Evolutionary conservation across 768 basidiomycete genomes (phyloP).

Genomic region (Sporobolomyces phaffii): DNA sequence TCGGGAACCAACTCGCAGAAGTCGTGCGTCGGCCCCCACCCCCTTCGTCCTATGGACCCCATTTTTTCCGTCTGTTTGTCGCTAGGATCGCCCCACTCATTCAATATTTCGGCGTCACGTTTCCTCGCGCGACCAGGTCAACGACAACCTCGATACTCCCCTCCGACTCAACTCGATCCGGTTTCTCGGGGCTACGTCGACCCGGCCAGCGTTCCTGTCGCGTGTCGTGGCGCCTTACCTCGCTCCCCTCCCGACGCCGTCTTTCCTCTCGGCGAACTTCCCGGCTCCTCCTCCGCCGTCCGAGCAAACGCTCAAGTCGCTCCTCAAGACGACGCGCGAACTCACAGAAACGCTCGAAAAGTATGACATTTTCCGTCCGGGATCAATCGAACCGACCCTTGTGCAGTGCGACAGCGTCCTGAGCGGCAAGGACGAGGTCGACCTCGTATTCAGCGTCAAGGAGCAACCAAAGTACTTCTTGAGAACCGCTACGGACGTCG

Average conservation of each 20-base stretch:
- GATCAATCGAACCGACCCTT: conserved; percentile 59
- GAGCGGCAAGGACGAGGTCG: conserved; percentile 60
- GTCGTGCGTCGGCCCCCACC: conserved; percentile 56
- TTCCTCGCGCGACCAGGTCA: conserved; percentile 56
- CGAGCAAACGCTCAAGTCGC: conserved; percentile 55
- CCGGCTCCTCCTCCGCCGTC: conserved; percentile 43
- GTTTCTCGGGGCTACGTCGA: conserved; percentile 67
- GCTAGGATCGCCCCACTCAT: no score
- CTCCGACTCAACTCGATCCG: conserved; percentile 69
- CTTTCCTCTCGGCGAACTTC: conserved; percentile 36
- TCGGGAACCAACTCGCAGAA: conserved; percentile 58
- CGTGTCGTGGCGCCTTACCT: conserved; percentile 68
- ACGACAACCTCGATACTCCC: conserved; percentile 61
- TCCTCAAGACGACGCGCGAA: conserved; percentile 63
- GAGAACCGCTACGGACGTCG: conserved; percentile 81
- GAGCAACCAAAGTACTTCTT: conserved; percentile 72
- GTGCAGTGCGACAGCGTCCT: conserved; percentile 56
- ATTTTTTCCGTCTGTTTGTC: no score
- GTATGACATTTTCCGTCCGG: conserved; percentile 64
- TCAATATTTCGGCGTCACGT: no score
- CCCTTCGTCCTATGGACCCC: no score
- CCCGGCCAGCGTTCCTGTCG: conserved; percentile 73
- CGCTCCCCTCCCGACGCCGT: conserved; percentile 41
- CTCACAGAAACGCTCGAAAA: conserved; percentile 62
- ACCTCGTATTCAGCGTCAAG: conserved; percentile 68